Evolutionary conservation across 2,329 filamentous ascomycete genomes (phyloP).

Genomic region (Corynespora cassiicola): DNA sequence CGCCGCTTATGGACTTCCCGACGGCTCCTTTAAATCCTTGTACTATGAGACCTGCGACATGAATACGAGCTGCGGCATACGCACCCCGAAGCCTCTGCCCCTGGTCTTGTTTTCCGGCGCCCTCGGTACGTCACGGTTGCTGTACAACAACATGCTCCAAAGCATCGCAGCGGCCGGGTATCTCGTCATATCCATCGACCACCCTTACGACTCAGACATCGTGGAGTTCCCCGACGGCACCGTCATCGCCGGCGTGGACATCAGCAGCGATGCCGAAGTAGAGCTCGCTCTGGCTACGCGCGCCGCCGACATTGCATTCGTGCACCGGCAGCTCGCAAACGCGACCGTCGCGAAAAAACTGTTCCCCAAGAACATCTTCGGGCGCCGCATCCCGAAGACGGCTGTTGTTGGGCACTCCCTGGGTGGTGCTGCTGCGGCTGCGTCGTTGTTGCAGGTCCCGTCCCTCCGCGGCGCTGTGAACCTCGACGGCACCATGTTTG

Average conservation of each 20-base stretch:
- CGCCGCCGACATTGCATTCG: conserved; percentile 27
- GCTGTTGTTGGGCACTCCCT: conserved; percentile 45
- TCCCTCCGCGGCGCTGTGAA: conserved; percentile 39
- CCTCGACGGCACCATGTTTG: conserved; percentile 43
- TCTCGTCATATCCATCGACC: conserved; percentile 57
- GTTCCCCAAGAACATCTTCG: conserved; percentile 9
- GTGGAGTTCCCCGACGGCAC: conserved; percentile 59
- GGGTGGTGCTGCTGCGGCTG: conserved; percentile 40
- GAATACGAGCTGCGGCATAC: neutral
- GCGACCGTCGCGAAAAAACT: conserved; percentile 12
- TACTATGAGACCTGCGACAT: conserved; percentile 22
- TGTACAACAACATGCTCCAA: conserved; percentile 53
- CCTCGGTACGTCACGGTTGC: conserved; percentile 50
- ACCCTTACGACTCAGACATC: conserved; percentile 55
- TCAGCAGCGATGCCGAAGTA: conserved; percentile 28
- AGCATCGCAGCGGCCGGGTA: conserved; percentile 57
- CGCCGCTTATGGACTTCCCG: conserved; percentile 30
- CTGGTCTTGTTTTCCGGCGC: conserved; percentile 56
- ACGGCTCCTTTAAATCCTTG: conserved; percentile 27
- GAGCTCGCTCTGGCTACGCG: conserved; percentile 26
- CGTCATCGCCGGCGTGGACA: conserved; percentile 29
- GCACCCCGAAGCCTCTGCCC: conserved; percentile 7
- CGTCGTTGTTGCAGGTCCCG: conserved; percentile 15
- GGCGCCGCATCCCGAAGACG: conserved; percentile 6
- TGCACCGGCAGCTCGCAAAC: conserved; percentile 24